Base-by-base conservation (phyloP, 192 early-diverging fungal species). In the Chytriomyces confervae region DNA sequence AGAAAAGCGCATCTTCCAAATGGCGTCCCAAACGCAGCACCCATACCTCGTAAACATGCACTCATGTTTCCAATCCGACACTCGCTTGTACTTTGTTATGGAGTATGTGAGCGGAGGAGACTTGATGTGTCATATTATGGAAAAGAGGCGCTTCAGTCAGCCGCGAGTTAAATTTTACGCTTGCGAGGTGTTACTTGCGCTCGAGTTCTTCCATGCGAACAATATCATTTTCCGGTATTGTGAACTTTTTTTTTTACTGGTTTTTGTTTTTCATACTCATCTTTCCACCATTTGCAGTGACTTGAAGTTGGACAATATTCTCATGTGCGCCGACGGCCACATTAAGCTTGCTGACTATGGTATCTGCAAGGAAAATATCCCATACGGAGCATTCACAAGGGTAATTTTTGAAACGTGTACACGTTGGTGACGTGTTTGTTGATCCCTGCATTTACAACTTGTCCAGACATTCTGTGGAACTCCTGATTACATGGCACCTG, bases 331-430 rank as follows among this genome's bases (percentile, higher is more conserved):
- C 65, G 93, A 97, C 72, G 97, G 97, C n/a, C 97, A 99, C 75
- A 93, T 99, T 82, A 98, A 98, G 85, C 91, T 99, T 61, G 95
- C 95, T 24, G 97, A 99, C 85, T 99, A 98, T 83, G 97, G 97
- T 76, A 89, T 97, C 73, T 99, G 97, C 85, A 99, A 99, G 87
- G 96, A 86, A 49, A 85, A 84, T 75, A 88, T 88, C 80, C 80
- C 80, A 13, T 88, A 83, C 69, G 87, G 87, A 49, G 80, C 69
- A 44, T 79, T 80, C 7, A 88, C 87, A 7, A 61, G 29, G 49
- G 72, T 62, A 16, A 20, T 47, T 49, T 36, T 23, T 18, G 11
- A 10, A 20, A 10, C 24, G 18, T 65, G 10, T 65, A 0, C 0
- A 57, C n/a, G 53, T 20, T 67, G 11, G 0, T 6, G 1, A 67